Base-by-base conservation (phyloP, 176 grass and related monocot genomes). In the Zizania latifolia region DNA sequence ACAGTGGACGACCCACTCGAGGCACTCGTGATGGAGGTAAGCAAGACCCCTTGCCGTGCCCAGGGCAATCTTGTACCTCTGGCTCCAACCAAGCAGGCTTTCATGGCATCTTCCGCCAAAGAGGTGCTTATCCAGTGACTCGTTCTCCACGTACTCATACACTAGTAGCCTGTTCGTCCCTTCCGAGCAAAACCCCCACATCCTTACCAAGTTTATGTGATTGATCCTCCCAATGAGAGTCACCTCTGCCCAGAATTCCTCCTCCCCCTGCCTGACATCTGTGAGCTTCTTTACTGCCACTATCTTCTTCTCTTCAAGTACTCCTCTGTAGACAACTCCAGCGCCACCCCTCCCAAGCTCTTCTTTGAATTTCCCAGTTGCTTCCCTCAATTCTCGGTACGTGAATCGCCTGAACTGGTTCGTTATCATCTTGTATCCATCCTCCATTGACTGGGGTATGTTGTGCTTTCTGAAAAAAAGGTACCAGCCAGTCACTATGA, bases 381-480 rank as follows among this genome's bases (percentile, higher is more conserved):
- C 88, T 84, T 90, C 84, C 82, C 56, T 84, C 79, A 94, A 24
- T 68, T 91, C 85, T 78, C 50, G 7, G 75, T 92, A 97, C 23
- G 90, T 92, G 76, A 92, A 97, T 45, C 48, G 67, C 56, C 87
- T 83, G 78, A 97, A 97, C 69, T 92, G 89, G 55, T 70, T 83
- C 44, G 74, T 86, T 72, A 97, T 88, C 79, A 88, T 81, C 75
- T 44, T 88, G 77, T 92, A 97, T 24, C 93, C 93, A 59, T 90
- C 93, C 69, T 92, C 76, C 58, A 84, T 69, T 24, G 89, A 89
- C 58, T 75, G 72, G 10, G 87, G 75, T 34, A 81, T 78, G 17
- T 72, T 68, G 39, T 70, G 58, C 29, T 77, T 79, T 32, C 75
- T 61, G 37, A 86, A 97, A 29, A 97, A 72, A 66, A 85, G 28